Conservation (phyloP, 305 asterid species). For the Fraxinus velutina region DNA sequence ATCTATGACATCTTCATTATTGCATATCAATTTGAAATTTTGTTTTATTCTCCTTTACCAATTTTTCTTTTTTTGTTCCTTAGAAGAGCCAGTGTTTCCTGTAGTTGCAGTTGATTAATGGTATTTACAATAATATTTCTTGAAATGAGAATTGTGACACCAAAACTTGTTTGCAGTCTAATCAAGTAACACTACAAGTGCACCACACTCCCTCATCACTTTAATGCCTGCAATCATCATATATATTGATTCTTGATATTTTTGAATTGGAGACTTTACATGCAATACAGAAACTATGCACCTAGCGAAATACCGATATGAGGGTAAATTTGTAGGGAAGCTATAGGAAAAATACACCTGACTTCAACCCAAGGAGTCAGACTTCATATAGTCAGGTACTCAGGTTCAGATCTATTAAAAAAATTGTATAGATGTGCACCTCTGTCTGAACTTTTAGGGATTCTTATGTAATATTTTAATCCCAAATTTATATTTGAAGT, state of each 20-base stretch:
- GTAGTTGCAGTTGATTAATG: neutral
- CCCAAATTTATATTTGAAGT: neutral
- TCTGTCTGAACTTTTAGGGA: neutral
- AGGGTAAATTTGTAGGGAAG: neutral
- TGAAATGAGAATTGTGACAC: neutral
- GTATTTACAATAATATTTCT: neutral
- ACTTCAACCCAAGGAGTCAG: neutral
- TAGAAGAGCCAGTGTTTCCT: neutral
- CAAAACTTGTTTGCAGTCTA: neutral
- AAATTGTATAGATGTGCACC: neutral
- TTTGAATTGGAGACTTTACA: neutral
- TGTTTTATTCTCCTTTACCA: neutral
- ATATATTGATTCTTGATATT: neutral
- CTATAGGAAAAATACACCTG: neutral
- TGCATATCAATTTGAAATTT: neutral
- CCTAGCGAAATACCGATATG: neutral
- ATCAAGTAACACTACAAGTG: neutral
- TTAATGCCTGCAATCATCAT: neutral
- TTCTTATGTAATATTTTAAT: neutral
- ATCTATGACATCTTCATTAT: slow-evolving; percentile 1
- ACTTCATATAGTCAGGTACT: neutral
- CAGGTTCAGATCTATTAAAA: neutral
- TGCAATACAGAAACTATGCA: neutral
- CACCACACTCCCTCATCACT: neutral
- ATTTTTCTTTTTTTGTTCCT: neutral